A percentile compares a stretch with the other conserved stretches of the same genome.
Conservation (phyloP, 2,329 filamentous ascomycete genomes). For the Orbilia javanica region DNA sequence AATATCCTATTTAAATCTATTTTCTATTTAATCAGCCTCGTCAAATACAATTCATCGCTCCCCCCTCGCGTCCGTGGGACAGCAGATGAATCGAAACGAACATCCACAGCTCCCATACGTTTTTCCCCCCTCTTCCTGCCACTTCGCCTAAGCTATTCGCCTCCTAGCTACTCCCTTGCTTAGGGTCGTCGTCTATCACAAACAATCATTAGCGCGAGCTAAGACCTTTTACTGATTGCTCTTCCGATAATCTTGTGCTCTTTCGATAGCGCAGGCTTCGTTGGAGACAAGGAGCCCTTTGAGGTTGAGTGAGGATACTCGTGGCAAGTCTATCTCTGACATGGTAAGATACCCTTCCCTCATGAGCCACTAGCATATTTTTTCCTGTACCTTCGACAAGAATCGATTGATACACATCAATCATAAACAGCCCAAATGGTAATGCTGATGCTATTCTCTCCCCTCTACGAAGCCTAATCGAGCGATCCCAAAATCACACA, state of each 20-base stretch:
- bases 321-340: background rate
- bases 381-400: slow-evolving; percentile 12
- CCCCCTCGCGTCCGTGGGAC: background rate
- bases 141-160: background rate
- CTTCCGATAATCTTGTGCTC: too few species aligned
- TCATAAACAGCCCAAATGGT: background rate
- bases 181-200: background rate
- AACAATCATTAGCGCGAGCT: background rate
- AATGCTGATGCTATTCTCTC: background rate
- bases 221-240: background rate
- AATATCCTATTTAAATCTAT: background rate
- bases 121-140: background rate
- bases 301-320: background rate
- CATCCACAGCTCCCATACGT: background rate
- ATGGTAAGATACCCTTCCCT: background rate
- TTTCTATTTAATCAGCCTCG: background rate
- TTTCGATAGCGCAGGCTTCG: too few species aligned
- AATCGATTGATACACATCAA: background rate
- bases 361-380: background rate
- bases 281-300: too few species aligned
- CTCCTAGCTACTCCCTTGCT: background rate
- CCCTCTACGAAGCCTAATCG: background rate
- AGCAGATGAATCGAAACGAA: background rate
- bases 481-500: slow-evolving; percentile 8
- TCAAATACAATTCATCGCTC: background rate